phyloP scores from a whole-genome alignment of 108 stramenopile genomes.

The Mayamaea pseudoterrestris region DNA sequence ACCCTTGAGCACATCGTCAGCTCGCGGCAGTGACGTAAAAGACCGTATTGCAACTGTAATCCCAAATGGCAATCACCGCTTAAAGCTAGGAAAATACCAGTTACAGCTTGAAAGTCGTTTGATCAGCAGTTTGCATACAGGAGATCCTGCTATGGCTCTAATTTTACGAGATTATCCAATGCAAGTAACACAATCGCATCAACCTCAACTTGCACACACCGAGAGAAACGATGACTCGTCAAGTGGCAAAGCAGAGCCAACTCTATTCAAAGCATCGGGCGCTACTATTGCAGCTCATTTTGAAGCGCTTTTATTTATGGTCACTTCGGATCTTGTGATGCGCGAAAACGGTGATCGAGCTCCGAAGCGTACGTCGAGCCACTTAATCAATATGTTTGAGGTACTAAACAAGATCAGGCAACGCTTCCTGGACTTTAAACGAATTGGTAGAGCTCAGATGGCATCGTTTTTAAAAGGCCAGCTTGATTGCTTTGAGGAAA shows the following conservation, averaged over 20 bases:
- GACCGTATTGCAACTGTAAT: slow-evolving; percentile 57
- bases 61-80: slow-evolving; percentile 66
- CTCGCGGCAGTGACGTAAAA: slow-evolving; percentile 37
- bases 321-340: background rate
- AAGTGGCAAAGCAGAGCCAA: background rate
- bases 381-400: slow-evolving; percentile 28
- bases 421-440: no score
- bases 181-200: background rate
- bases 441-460: no score
- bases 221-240: background rate
- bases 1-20: slow-evolving; percentile 49
- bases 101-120: slow-evolving; percentile 65
- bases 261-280: slow-evolving; percentile 16
- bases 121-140: slow-evolving; percentile 51
- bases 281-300: slow-evolving; percentile 24
- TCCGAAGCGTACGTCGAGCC: slow-evolving; percentile 18
- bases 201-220: background rate
- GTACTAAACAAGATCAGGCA: slow-evolving; percentile 14
- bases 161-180: slow-evolving; percentile 51
- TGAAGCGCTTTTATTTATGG: slow-evolving; percentile 3
- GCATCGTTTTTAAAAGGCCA: no score
- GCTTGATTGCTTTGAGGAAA: no score
- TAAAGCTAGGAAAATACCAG: slow-evolving; percentile 68
- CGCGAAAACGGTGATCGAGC: background rate
- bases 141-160: slow-evolving; percentile 55